phyloP scores from a whole-genome alignment of 495 filamentous ascomycete genomes.

The Aspergillus cristatus region DNA sequence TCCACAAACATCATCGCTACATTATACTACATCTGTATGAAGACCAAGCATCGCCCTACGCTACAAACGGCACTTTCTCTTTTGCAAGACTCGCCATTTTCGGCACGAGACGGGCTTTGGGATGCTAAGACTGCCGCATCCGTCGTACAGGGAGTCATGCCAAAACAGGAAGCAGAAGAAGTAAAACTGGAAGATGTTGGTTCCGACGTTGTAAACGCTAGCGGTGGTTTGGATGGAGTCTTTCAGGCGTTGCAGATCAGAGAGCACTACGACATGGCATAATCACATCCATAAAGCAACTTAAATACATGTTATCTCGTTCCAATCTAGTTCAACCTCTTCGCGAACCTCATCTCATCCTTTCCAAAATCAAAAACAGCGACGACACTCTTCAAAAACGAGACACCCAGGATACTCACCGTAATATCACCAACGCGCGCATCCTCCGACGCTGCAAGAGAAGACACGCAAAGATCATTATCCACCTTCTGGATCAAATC shows the following conservation, averaged over 20 bases:
- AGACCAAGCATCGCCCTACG: conserved; percentile 4
- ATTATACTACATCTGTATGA: conserved; percentile 15
- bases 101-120: conserved; percentile 15
- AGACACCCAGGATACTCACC: conserved; percentile 53
- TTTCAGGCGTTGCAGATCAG: too few relatives aligned
- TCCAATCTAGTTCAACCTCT: background rate
- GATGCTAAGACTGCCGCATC: conserved; percentile 5
- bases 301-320: background rate
- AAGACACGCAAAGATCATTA: conserved; percentile 22
- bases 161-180: background rate
- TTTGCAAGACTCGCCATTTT: conserved; percentile 4
- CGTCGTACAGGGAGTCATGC: conserved; percentile 1
- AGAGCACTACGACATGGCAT: too few relatives aligned
- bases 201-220: too few relatives aligned
- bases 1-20: conserved; percentile 11
- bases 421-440: conserved; percentile 17
- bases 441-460: conserved; percentile 24
- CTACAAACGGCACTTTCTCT: conserved; percentile 6
- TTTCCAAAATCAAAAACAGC: conserved; percentile 52
- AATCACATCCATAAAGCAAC: background rate
- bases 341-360: conserved; percentile 42
- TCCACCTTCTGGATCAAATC: conserved; percentile 42
- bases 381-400: conserved; percentile 73
- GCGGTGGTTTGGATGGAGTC: too few relatives aligned
- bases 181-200: too few relatives aligned